Conservation (phyloP, 2,329 filamentous ascomycete genomes). For the Fusarium falciforme region DNA sequence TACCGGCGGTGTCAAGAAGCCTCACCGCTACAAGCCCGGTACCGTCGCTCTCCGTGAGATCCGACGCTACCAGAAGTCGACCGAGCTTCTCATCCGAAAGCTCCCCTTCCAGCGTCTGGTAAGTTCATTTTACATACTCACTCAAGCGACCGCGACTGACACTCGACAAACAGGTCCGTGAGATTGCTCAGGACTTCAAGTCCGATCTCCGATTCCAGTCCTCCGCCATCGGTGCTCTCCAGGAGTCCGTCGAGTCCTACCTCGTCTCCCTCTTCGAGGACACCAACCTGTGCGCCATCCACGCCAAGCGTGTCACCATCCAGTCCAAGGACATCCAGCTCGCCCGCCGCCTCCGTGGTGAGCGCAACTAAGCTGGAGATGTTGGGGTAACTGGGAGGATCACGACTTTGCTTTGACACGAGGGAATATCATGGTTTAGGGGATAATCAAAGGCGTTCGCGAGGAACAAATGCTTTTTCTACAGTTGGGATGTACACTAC, state of each 20-base stretch:
- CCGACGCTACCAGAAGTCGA: conserved; percentile 97
- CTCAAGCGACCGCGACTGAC: conserved; percentile 10
- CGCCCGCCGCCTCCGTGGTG: conserved; percentile 92
- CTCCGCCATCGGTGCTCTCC: conserved; percentile 94
- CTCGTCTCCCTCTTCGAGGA: conserved; percentile 98
- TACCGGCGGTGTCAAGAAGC: conserved; percentile 97
- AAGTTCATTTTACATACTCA: conserved; percentile 44
- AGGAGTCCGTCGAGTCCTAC: conserved; percentile 99
- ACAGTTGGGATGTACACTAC: conserved; percentile 59
- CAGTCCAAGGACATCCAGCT: conserved; percentile 98
- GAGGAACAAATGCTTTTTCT: conserved; percentile 54
- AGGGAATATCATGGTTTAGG: conserved; percentile 53
- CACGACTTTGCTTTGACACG: conserved; percentile 56
- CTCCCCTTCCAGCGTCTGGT: conserved; percentile 96
- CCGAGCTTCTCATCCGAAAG: conserved; percentile 95
- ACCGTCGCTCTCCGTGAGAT: conserved; percentile 99
- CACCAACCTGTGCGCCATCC: conserved; percentile 98
- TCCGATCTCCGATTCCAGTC: conserved; percentile 97
- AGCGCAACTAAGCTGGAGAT: conserved; percentile 76
- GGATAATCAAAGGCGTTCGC: conserved; percentile 60
- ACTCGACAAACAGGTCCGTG: conserved; percentile 73
- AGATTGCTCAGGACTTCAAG: conserved; percentile 97
- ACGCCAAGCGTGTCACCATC: conserved; percentile 99
- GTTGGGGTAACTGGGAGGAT: conserved; percentile 48
- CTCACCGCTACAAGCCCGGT: conserved; percentile 89